Base-by-base conservation (phyloP, 768 basidiomycete genomes). In the Lactarius evosmus region DNA sequence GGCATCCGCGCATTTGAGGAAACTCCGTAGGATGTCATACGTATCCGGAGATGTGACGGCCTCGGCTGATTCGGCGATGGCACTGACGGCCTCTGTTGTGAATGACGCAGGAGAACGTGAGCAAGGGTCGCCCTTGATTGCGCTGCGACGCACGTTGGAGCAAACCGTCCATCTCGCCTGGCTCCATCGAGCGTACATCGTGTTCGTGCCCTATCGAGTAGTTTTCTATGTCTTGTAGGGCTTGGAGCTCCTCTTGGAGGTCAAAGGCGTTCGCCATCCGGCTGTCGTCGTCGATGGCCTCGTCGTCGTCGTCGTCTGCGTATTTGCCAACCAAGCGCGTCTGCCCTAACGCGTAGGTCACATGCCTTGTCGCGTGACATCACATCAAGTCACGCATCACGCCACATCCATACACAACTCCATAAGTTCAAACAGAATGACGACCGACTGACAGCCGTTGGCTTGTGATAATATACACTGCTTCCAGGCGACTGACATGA, bases 11-110 rank as follows among this genome's bases (percentile, higher is more conserved):
- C 86, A 77, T 76, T 95, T 97, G 70, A 98, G 79, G 12, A 97
- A 78, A 65, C 85, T 88, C 54, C 92, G 82, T 70, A 91, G 89
- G 16, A 88, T 83, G 68, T 95, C 94, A 65, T 96, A 93, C 30
- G 89, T 82, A 17, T 85, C 79, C 2, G 77, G 76, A 30, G 91
- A 83, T 0, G 79, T 73, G 58, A 98, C 87, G 7, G 83, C 76
- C n/a, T 91, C 87, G 17, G 90, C 86, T 8, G 84, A 84, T 55
- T 86, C 82, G 3, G 92, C 89, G 53, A 94, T 84, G n/a, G 84
- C 79, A 67, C 87, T 88, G 58, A 99, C 89, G 34, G 89, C 93
- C 66, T 80, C 91, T 90, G 73, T 50, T 22, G 46, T 46, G 44
- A 46, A 46, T 4, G 44, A 44, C 22, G 25, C 25, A n/a, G n/a